phyloP scores from a whole-genome alignment of 2,329 filamentous ascomycete genomes.

The Colletotrichum tabaci region DNA sequence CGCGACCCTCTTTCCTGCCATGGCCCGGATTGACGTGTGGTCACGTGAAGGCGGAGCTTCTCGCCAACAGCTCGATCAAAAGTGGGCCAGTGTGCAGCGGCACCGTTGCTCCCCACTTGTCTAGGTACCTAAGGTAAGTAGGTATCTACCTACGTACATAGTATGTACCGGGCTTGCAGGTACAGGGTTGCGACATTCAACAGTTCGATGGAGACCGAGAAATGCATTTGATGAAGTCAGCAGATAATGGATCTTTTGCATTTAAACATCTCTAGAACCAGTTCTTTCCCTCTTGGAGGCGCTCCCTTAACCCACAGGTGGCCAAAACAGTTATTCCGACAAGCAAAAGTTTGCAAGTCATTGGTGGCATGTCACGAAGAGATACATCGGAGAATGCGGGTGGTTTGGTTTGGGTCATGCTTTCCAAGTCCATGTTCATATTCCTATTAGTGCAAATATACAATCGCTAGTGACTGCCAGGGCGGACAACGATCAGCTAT shows the following conservation, averaged over 20 bases:
- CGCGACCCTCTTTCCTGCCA: conserved; percentile 16
- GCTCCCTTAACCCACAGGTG: no score
- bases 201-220: no score
- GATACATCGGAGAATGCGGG: background rate
- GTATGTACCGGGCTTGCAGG: no score
- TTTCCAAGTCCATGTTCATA: background rate
- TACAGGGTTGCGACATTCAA: no score
- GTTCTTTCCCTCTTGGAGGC: no score
- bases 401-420: background rate
- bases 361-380: no score
- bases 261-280: no score
- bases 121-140: background rate
- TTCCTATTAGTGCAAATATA: conserved; percentile 7
- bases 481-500: background rate
- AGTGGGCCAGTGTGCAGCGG: background rate
- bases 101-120: background rate
- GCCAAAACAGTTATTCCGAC: background rate
- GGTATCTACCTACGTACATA: no score
- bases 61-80: background rate
- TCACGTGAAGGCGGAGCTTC: background rate
- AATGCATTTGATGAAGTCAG: no score
- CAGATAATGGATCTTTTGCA: no score
- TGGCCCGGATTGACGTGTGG: conserved; percentile 8
- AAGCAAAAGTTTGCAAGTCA: background rate
- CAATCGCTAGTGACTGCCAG: conserved; percentile 1